Evolutionary conservation across 192 early-diverging fungal genomes (phyloP).

Genomic region (Coemansia sp.): DNA sequence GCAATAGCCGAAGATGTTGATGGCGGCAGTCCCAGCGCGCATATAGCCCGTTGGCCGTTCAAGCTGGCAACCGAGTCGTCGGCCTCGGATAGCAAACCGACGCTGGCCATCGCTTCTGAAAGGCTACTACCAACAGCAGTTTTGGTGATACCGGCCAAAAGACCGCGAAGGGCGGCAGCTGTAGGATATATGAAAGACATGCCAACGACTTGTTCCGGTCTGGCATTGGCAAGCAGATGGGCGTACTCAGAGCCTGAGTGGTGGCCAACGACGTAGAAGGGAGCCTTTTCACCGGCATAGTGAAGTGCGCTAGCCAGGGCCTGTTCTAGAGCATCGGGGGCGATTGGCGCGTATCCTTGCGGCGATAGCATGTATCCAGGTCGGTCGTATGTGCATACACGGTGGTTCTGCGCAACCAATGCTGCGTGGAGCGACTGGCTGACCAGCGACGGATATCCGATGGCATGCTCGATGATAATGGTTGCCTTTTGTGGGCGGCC

Average conservation of each 20-base stretch:
- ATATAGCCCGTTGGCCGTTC: constrained; percentile 26
- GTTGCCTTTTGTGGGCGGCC: constrained; percentile 20
- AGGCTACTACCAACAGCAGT: neutral
- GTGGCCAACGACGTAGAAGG: constrained; percentile 48
- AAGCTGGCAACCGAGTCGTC: neutral
- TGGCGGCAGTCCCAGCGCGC: constrained; percentile 32
- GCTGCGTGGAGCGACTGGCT: constrained; percentile 30
- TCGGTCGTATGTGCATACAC: constrained; percentile 45
- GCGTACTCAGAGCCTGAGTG: constrained; percentile 48
- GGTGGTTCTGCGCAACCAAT: constrained; percentile 27
- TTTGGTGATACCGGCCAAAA: constrained; percentile 7
- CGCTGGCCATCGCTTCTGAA: constrained; percentile 15
- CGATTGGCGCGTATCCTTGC: constrained; percentile 37
- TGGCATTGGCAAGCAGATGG: constrained; percentile 26
- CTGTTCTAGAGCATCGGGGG: constrained; percentile 15
- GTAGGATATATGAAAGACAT: constrained; percentile 47
- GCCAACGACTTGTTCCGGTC: constrained; percentile 20
- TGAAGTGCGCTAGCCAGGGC: constrained; percentile 26
- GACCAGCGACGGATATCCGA: constrained; percentile 34
- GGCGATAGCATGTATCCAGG: constrained; percentile 51
- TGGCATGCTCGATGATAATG: constrained; percentile 45
- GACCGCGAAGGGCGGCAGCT: constrained; percentile 19
- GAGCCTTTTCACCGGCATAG: constrained; percentile 22
- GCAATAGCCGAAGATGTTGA: constrained; percentile 10
- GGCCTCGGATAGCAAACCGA: constrained; percentile 13